Evolutionary conservation across 148 eudicot species (phyloP).

Genomic region (Chenopodium album): DNA sequence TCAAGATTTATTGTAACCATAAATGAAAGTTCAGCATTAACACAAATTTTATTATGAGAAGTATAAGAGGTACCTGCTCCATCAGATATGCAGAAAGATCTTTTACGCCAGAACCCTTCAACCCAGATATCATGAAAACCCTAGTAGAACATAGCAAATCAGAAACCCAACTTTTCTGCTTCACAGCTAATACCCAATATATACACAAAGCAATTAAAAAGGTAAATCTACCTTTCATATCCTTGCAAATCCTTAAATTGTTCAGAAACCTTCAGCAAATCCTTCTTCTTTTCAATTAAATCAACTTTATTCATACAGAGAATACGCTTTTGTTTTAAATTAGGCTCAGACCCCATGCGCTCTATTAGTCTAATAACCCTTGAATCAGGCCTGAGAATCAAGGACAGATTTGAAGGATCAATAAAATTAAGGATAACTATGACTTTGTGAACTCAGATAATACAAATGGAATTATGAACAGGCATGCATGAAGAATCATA

Average conservation of each 20-base stretch:
- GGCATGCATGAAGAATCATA: neutral
- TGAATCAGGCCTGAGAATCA: conserved; percentile 72
- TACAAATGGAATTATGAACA: neutral
- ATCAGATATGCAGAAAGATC: conserved; percentile 65
- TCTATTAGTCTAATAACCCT: conserved; percentile 77
- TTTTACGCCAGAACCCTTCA: conserved; percentile 90
- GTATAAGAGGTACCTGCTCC: conserved; percentile 59
- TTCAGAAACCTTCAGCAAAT: conserved; percentile 75
- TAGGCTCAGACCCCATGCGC: conserved; percentile 68
- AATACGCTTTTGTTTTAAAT: conserved; percentile 68
- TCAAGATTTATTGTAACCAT: neutral
- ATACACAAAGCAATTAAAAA: neutral
- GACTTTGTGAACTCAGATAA: neutral
- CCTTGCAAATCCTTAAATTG: conserved; percentile 74
- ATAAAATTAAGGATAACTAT: neutral
- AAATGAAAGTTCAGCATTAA: neutral
- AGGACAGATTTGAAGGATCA: conserved; percentile 5
- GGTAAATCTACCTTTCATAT: conserved; percentile 60
- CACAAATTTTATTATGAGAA: neutral
- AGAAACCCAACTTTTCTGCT: conserved; percentile 5
- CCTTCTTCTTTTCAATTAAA: conserved; percentile 84
- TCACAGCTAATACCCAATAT: conserved; percentile 1
- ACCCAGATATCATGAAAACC: conserved; percentile 87
- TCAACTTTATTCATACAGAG: conserved; percentile 95
- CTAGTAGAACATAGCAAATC: conserved; percentile 34